Percentiles rank a stretch among this genome's conserved stretches.
Conservation (phyloP, 1,284 basidiomycete genomes). For the Hortiboletus rubellus region DNA sequence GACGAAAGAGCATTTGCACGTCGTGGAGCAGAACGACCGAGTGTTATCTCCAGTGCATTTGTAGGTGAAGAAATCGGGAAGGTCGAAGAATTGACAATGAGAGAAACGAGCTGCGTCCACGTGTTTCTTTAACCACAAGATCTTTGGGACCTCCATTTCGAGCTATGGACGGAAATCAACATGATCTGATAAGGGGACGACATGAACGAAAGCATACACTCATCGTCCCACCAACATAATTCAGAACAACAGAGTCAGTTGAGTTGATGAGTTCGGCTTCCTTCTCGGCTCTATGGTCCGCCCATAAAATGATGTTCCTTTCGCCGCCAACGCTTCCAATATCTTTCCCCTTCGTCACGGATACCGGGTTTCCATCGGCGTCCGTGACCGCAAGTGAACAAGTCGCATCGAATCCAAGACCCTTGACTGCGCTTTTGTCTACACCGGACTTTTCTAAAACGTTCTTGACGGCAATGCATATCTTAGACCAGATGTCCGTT, state of each 20-base stretch:
- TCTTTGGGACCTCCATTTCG: conserved; percentile 97
- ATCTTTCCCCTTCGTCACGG: conserved; percentile 72
- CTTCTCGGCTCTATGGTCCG: conserved; percentile 90
- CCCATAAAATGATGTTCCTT: conserved; percentile 89
- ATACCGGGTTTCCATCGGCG: conserved; percentile 70
- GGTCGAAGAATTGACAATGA: conserved; percentile 91
- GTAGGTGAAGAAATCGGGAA: conserved; percentile 97
- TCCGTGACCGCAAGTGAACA: conserved; percentile 93
- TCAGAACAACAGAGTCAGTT: conserved; percentile 82
- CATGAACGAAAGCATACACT: conserved; percentile 60
- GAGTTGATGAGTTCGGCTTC: conserved; percentile 91
- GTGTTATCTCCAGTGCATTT: conserved; percentile 79
- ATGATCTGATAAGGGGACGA: neutral
- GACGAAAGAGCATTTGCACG: conserved; percentile 98
- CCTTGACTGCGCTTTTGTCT: conserved; percentile 70
- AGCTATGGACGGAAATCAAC: conserved; percentile 50
- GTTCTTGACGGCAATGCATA: conserved; percentile 68
- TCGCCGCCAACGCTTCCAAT: conserved; percentile 63
- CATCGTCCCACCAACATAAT: conserved; percentile 97
- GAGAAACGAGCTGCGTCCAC: conserved; percentile 79
- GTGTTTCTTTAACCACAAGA: conserved; percentile 92
- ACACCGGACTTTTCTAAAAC: conserved; percentile 69
- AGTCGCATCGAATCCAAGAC: conserved; percentile 95
- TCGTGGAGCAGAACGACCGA: conserved; percentile 90
- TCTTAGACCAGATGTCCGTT: conserved; percentile 82